Evolutionary conservation across 768 basidiomycete species (phyloP).

Genomic region (Phlegmacium glaucopus): DNA sequence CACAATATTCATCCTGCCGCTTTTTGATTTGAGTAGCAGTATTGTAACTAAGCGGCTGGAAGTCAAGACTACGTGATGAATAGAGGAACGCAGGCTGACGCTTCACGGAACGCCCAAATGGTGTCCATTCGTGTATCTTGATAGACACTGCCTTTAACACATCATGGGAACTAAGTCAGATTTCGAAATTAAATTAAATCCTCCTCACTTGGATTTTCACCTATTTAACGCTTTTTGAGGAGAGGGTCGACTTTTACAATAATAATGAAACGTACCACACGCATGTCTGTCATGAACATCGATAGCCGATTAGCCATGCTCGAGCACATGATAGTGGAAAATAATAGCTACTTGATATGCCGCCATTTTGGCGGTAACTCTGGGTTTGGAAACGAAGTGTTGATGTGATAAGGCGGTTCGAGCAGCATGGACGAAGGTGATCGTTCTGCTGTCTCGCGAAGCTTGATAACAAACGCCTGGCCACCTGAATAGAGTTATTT

Average conservation of each 20-base stretch:
- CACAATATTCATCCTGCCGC: slow-evolving; percentile 67
- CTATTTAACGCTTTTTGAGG: slow-evolving; percentile 20
- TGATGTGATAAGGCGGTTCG: slow-evolving; percentile 67
- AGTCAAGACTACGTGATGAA: no score
- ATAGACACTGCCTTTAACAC: slow-evolving; percentile 32
- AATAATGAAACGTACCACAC: slow-evolving; percentile 41
- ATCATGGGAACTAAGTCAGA: not conserved
- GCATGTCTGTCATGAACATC: slow-evolving; percentile 45
- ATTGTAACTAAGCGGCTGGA: slow-evolving; percentile 47
- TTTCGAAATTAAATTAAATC: no score
- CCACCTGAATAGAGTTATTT: slow-evolving; percentile 12
- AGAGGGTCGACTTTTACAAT: not conserved
- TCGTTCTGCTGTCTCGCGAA: slow-evolving; percentile 66
- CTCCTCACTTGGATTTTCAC: slow-evolving; percentile 56
- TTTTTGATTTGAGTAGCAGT: slow-evolving; percentile 64
- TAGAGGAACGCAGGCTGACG: no score
- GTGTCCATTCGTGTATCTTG: slow-evolving; percentile 63
- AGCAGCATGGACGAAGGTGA: slow-evolving; percentile 73
- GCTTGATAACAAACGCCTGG: slow-evolving; percentile 56
- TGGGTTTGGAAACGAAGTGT: slow-evolving; percentile 43
- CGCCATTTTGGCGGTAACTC: slow-evolving; percentile 57
- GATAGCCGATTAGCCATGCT: slow-evolving; percentile 1
- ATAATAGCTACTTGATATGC: slow-evolving; percentile 62
- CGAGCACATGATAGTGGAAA: not conserved
- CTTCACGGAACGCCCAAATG: slow-evolving; percentile 63